Percentiles rank a stretch among this genome's conserved stretches.
These are phyloP conservation scores for Sclerotinia sclerotiorum DNA, from an alignment of 2,329 filamentous ascomycete genomes.

Conservation along the genomic window DNA sequence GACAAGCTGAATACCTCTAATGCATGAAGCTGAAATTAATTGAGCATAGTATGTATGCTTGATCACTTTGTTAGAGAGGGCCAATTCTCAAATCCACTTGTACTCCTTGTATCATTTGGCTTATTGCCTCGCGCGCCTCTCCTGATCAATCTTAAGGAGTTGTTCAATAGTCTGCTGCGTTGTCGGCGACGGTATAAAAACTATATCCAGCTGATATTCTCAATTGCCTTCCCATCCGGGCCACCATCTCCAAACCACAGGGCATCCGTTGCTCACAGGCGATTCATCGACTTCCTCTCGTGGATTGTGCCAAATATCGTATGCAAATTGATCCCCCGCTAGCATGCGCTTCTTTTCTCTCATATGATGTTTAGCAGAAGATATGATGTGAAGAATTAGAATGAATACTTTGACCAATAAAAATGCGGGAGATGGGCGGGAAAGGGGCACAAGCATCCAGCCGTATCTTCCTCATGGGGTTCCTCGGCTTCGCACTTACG, in stretches of 20 bases:
- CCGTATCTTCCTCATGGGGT: background rate
- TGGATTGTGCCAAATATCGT: constrained; percentile 14
- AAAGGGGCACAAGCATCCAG: background rate
- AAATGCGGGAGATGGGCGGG: background rate
- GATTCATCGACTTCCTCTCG: constrained; percentile 19
- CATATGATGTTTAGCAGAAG: constrained; percentile 1
- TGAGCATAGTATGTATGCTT: background rate
- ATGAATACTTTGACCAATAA: constrained; percentile 11
- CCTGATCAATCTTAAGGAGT: background rate
- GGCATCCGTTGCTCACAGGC: background rate
- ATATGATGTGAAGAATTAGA: background rate
- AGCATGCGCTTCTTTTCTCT: constrained; percentile 5
- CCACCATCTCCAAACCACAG: background rate
- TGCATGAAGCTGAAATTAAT: background rate
- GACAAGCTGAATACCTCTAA: background rate
- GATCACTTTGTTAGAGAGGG: too few species aligned
- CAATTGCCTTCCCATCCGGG: constrained; percentile 3
- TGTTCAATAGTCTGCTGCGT: background rate
- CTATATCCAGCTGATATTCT: background rate
- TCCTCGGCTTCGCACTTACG: background rate
- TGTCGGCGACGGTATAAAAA: background rate
- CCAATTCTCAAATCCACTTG: background rate
- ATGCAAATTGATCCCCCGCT: constrained; percentile 16
- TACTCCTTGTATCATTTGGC: background rate
- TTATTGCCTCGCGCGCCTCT: background rate